Percentiles rank a stretch among this genome's conserved stretches.
Conservation (phyloP, 371 early-diverging fungal genomes). For the Saksenaea vasiformis region DNA sequence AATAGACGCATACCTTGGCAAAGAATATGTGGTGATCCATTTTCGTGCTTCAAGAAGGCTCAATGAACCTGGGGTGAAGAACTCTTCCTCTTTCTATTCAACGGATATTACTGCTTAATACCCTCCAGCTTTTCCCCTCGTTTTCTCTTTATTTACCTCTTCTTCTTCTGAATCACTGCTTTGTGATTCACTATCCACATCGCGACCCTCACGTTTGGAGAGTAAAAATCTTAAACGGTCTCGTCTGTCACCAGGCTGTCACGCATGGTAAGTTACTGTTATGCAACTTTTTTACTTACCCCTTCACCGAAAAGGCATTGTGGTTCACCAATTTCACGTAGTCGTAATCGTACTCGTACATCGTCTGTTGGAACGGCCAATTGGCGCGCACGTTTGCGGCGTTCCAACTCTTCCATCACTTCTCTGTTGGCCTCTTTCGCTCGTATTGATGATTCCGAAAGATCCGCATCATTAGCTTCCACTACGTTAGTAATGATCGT, state of each 20-base stretch:
- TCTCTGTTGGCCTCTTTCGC: slow-evolving; percentile 71
- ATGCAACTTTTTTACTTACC: slow-evolving; percentile 46
- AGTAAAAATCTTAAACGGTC: slow-evolving; percentile 80
- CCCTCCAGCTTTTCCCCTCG: not conserved
- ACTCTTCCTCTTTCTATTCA: slow-evolving; percentile 69
- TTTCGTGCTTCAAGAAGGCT: slow-evolving; percentile 72
- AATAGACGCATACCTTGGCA: slow-evolving; percentile 63
- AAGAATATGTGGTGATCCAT: slow-evolving; percentile 76
- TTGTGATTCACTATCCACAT: slow-evolving; percentile 43
- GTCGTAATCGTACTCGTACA: slow-evolving; percentile 68
- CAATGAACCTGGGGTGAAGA: slow-evolving; percentile 81
- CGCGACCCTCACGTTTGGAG: slow-evolving; percentile 54
- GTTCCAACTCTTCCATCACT: slow-evolving; percentile 83
- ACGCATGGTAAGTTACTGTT: not conserved
- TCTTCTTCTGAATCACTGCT: slow-evolving; percentile 57
- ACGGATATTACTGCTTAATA: not conserved
- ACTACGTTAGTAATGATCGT: slow-evolving; percentile 9
- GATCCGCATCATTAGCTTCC: slow-evolving; percentile 37
- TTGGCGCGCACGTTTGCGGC: slow-evolving; percentile 74
- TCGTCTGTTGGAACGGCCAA: slow-evolving; percentile 95
- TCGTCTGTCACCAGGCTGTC: slow-evolving; percentile 86
- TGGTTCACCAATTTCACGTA: slow-evolving; percentile 84
- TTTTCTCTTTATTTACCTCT: slow-evolving; percentile 15
- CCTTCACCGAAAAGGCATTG: slow-evolving; percentile 94
- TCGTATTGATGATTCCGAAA: slow-evolving; percentile 48